phyloP scores from a whole-genome alignment of 495 filamentous ascomycete genomes.

The Annulohypoxylon bovei region DNA sequence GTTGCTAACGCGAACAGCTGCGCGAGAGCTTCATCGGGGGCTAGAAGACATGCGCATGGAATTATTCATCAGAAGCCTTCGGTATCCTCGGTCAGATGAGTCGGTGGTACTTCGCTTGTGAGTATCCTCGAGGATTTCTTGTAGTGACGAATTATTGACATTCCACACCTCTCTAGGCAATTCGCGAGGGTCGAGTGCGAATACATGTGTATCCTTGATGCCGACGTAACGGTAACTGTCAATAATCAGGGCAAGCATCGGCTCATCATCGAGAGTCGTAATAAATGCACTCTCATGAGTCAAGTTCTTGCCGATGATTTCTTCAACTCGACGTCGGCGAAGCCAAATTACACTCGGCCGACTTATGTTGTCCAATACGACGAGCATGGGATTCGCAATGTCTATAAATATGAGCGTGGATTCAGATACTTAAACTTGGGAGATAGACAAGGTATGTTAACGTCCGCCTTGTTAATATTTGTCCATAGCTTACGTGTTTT shows the following conservation, averaged over 20 bases:
- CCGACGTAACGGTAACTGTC: neutral
- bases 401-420: conserved; percentile 11
- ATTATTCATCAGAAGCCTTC: neutral
- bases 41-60: conserved; percentile 10
- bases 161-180: neutral
- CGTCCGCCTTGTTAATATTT: neutral
- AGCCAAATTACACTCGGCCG: neutral
- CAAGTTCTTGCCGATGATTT: conserved; percentile 3
- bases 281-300: neutral
- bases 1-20: neutral
- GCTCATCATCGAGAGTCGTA: conserved; percentile 10
- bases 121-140: neutral
- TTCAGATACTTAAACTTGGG: neutral
- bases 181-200: neutral
- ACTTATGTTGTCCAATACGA: conserved; percentile 6
- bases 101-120: neutral
- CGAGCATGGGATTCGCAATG: neutral
- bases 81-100: conserved; percentile 1
- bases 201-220: neutral
- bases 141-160: too few relatives aligned
- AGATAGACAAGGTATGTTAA: neutral
- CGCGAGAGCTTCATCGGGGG: neutral
- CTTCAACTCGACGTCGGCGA: neutral
- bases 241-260: neutral
- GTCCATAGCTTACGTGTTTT: neutral